Evolutionary conservation across 345 rosid species (phyloP).

Genomic region (Murraya paniculata): DNA sequence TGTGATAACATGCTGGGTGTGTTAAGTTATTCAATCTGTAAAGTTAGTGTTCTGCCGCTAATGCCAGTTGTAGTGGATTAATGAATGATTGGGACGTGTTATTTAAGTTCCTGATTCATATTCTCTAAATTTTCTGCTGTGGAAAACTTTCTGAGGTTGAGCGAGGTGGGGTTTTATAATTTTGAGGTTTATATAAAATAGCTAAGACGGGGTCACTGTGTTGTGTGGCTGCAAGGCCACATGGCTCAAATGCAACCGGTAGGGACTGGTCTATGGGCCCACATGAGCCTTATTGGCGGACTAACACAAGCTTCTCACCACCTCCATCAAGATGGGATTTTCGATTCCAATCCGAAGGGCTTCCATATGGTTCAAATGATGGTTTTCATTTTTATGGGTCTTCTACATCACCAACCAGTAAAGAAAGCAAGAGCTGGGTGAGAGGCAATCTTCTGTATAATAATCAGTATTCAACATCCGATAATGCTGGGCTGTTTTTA

Average conservation of each 20-base stretch:
- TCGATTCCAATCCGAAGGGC: conserved; percentile 38
- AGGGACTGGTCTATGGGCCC: conserved; percentile 53
- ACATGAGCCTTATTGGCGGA: conserved; percentile 61
- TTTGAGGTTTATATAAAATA: conserved; percentile 34
- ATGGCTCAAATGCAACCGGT: conserved; percentile 46
- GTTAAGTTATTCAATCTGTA: neutral
- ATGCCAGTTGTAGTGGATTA: neutral
- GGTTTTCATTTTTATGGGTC: conserved; percentile 38
- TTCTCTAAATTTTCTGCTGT: neutral
- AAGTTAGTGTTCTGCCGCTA: neutral
- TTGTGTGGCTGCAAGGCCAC: conserved; percentile 87
- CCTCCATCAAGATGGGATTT: conserved; percentile 57
- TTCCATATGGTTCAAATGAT: conserved; percentile 37
- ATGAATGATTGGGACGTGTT: neutral
- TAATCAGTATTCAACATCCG: conserved; percentile 38
- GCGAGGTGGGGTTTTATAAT: conserved; percentile 10
- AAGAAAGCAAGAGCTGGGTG: conserved; percentile 47
- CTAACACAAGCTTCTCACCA: conserved; percentile 60
- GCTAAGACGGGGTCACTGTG: conserved; percentile 71
- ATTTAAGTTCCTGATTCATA: neutral
- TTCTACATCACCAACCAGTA: conserved; percentile 54
- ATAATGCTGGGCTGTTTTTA: conserved; percentile 30
- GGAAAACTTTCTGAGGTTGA: conserved; percentile 5
- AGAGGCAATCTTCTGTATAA: conserved; percentile 28
- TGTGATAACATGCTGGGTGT: neutral